These are phyloP conservation scores for Podaxis sp. DNA, from an alignment of 768 basidiomycete genomes.

Conservation along the genomic window DNA sequence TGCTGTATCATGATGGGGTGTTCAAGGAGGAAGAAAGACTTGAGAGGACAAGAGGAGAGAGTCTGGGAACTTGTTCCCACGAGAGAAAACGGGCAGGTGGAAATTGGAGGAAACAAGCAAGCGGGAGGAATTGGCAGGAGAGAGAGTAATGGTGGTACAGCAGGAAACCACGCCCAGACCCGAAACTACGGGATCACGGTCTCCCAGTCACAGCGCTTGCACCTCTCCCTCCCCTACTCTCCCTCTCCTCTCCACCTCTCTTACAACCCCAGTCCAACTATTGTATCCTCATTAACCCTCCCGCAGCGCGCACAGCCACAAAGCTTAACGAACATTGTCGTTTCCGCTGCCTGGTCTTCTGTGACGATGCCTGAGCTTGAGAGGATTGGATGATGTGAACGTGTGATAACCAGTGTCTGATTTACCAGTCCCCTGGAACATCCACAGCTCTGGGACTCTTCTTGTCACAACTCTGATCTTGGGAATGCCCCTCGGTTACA, in stretches of 20 bases:
- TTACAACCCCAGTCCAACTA: background rate
- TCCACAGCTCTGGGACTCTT: background rate
- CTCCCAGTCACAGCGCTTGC: background rate
- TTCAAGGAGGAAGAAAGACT: conserved; percentile 10
- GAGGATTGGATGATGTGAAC: background rate
- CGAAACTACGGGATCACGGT: background rate
- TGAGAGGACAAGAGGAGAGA: conserved; percentile 13
- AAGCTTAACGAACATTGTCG: background rate
- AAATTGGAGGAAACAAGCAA: background rate
- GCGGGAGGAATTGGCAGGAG: background rate
- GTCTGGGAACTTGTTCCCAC: conserved; percentile 1
- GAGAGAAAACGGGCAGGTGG: background rate
- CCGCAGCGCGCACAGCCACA: background rate
- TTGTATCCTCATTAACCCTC: background rate
- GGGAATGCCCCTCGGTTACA: too few species aligned
- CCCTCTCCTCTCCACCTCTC: background rate
- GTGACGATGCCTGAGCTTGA: background rate
- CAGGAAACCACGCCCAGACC: conserved; percentile 7
- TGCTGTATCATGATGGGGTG: conserved; percentile 60
- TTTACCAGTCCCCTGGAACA: background rate
- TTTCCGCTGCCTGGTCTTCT: background rate
- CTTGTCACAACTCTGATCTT: too few species aligned
- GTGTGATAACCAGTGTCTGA: background rate
- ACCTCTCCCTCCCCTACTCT: background rate
- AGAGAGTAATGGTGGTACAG: background rate